phyloP scores from a whole-genome alignment of 2,329 filamentous ascomycete genomes.

The Rhynchosporium secalis region DNA sequence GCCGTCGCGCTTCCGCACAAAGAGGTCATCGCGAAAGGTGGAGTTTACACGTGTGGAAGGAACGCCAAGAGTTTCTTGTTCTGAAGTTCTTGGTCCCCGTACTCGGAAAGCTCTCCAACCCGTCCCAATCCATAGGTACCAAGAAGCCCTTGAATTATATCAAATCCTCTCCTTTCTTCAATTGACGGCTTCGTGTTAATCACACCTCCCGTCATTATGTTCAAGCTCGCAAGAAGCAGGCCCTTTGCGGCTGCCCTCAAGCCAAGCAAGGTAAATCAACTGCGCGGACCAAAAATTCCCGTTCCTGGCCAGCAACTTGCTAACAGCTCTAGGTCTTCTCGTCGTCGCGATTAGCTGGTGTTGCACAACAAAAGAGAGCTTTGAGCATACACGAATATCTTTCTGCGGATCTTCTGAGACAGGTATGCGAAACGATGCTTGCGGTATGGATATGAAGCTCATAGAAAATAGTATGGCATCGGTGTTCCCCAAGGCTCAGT shows the following conservation, averaged over 20 bases:
- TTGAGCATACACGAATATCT: conserved; percentile 98
- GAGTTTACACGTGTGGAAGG: conserved; percentile 27
- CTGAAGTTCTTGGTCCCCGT: conserved; percentile 21
- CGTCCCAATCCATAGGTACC: conserved; percentile 29
- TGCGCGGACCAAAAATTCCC: conserved; percentile 10
- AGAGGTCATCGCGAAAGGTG: conserved; percentile 7
- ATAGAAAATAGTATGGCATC: conserved; percentile 77
- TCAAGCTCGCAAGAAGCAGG: conserved; percentile 81
- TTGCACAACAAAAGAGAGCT: conserved; percentile 77
- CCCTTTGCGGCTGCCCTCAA: conserved; percentile 78
- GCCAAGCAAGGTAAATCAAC: conserved; percentile 67
- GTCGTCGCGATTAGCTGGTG: conserved; percentile 60
- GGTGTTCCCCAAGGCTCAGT: conserved; percentile 89
- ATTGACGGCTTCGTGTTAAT: conserved; percentile 34
- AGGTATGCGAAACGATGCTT: conserved; percentile 47
- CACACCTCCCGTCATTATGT: conserved; percentile 61
- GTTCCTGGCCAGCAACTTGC: conserved; percentile 26
- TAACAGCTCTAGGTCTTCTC: conserved; percentile 46
- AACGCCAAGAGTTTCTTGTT: conserved; percentile 6
- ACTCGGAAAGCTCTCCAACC: conserved; percentile 25
- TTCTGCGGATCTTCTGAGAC: conserved; percentile 84
- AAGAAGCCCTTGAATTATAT: conserved; percentile 23
- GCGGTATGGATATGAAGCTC: conserved; percentile 30
- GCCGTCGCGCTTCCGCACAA: not conserved
- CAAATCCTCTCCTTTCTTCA: conserved; percentile 28